phyloP scores from a whole-genome alignment of 345 rosid genomes.

The Anacardium occidentale region DNA sequence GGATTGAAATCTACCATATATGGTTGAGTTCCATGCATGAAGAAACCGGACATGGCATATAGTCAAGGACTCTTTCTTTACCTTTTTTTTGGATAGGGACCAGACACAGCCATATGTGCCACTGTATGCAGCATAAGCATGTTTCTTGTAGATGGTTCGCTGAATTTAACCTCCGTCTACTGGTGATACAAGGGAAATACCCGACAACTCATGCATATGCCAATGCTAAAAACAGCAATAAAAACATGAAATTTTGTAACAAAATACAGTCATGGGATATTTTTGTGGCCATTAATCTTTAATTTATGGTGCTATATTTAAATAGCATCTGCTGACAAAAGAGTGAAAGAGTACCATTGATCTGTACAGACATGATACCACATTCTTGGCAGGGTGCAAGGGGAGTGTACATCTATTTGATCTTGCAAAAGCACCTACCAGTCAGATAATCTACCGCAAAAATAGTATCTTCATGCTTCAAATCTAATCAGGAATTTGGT shows the following conservation, averaged over 20 bases:
- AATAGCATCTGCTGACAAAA: constrained; percentile 20
- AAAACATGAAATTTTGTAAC: background rate
- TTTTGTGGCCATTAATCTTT: constrained; percentile 1
- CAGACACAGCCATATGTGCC: background rate
- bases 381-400: constrained; percentile 28
- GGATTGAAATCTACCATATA: background rate
- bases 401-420: constrained; percentile 26
- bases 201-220: constrained; percentile 5
- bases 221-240: background rate
- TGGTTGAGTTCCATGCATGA: background rate
- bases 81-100: background rate
- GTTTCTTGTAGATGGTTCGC: background rate
- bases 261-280: background rate
- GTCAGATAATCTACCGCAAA: background rate
- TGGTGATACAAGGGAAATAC: background rate
- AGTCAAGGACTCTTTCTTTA: background rate
- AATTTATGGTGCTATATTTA: constrained; percentile 10
- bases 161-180: background rate
- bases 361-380: constrained; percentile 45
- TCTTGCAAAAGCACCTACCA: constrained; percentile 25
- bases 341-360: constrained; percentile 19
- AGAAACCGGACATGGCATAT: background rate
- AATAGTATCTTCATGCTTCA: constrained; percentile 6
- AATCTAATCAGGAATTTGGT: constrained; percentile 45
- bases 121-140: background rate